Percentiles rank a stretch among this genome's conserved stretches.
Conservation (phyloP, 1,284 basidiomycete species). For the Apiotrichum laibachii region DNA sequence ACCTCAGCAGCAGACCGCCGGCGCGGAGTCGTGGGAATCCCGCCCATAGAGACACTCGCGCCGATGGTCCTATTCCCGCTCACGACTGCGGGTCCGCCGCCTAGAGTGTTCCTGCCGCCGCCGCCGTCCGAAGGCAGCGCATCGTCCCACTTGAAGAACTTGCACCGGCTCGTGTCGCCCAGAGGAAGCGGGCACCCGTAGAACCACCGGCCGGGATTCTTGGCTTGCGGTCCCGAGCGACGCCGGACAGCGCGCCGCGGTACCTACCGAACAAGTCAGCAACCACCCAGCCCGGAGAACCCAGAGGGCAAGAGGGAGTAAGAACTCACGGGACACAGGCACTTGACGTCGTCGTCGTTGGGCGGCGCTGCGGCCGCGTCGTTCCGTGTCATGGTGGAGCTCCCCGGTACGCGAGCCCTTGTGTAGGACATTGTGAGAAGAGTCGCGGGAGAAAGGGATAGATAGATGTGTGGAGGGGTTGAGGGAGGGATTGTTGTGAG, state of each 20-base stretch:
- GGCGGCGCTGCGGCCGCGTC: too few species aligned
- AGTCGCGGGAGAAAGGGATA: too few species aligned
- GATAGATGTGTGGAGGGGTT: too few species aligned
- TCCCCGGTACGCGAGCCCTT: too few species aligned
- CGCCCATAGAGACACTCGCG: too few species aligned
- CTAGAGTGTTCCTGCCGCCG: too few species aligned
- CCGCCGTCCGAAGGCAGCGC: conserved; percentile 15
- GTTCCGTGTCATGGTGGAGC: too few species aligned
- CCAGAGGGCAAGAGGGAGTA: neutral
- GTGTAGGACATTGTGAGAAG: too few species aligned
- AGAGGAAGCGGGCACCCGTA: conserved; percentile 37
- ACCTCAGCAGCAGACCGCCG: neutral
- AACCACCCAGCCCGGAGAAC: too few species aligned
- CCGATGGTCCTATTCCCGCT: too few species aligned
- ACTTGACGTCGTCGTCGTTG: neutral
- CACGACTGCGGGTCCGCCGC: neutral
- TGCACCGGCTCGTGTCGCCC: conserved; percentile 39
- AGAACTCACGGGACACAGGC: neutral
- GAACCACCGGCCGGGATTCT: conserved; percentile 45
- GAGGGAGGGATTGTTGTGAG: too few species aligned
- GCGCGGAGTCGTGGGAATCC: too few species aligned
- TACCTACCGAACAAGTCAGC: conserved; percentile 5
- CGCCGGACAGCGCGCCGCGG: conserved; percentile 3
- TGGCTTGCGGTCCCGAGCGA: conserved; percentile 30
- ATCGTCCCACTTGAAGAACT: conserved; percentile 49